Evolutionary conservation across 257 asterid genomes (phyloP).

Genomic region (Solanum pinnatisectum): DNA sequence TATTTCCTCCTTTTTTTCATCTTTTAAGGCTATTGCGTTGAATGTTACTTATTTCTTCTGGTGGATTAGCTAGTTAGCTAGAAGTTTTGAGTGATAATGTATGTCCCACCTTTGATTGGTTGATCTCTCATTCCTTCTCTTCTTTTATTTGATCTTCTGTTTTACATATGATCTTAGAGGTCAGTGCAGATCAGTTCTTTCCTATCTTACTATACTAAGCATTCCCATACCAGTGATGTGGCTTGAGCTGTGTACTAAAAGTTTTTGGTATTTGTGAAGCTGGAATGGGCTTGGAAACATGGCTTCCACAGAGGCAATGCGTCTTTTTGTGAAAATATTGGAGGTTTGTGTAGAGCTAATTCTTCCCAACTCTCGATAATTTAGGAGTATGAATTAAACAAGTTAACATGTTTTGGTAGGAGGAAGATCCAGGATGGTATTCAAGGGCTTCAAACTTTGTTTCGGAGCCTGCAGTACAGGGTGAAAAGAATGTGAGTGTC

Average conservation of each 20-base stretch:
- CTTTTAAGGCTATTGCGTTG: neutral
- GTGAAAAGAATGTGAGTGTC: slow-evolving; percentile 71
- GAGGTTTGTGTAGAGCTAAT: slow-evolving; percentile 49
- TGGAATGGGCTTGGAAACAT: slow-evolving; percentile 91
- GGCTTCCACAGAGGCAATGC: slow-evolving; percentile 95
- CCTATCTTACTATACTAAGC: neutral
- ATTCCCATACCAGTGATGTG: neutral
- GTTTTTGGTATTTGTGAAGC: slow-evolving; percentile 31
- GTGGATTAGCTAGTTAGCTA: neutral
- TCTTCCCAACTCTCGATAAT: neutral
- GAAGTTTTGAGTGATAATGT: neutral
- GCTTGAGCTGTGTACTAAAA: neutral
- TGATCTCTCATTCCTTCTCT: neutral
- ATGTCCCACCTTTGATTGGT: neutral
- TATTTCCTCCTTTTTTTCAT: neutral
- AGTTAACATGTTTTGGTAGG: slow-evolving; percentile 35
- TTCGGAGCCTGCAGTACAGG: slow-evolving; percentile 61
- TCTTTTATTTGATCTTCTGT: neutral
- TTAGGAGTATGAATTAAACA: neutral
- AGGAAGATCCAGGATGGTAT: slow-evolving; percentile 98
- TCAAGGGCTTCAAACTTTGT: slow-evolving; percentile 67
- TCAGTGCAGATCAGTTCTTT: neutral
- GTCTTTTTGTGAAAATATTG: slow-evolving; percentile 89
- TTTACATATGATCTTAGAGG: neutral
- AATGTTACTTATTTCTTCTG: neutral